These are phyloP conservation scores for Triticum timopheevii DNA, from an alignment of 176 grass and related monocot genomes.

Conservation along the genomic window DNA sequence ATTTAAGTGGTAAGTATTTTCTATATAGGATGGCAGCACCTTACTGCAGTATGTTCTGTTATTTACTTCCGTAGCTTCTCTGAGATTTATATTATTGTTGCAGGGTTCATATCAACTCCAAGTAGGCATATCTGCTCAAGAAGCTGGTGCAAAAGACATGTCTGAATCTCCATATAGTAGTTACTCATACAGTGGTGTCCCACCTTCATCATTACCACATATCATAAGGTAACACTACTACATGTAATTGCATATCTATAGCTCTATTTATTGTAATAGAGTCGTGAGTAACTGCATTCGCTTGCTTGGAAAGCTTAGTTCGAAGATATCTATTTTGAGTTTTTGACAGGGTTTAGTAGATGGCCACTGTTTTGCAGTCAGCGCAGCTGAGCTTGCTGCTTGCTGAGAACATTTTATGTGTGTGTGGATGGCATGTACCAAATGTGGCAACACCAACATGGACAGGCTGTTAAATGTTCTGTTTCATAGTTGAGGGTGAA, in stretches of 20 bases:
- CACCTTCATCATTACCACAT: conserved; percentile 74
- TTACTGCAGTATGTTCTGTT: neutral
- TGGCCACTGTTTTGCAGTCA: neutral
- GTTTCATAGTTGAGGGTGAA: conserved; percentile 5
- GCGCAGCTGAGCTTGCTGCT: neutral
- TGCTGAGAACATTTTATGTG: neutral
- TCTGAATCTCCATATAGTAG: conserved; percentile 72
- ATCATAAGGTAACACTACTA: conserved; percentile 64
- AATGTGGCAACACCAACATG: neutral
- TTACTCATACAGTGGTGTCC: conserved; percentile 80
- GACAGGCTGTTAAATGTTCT: neutral
- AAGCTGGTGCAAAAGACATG: conserved; percentile 69
- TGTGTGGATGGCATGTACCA: neutral
- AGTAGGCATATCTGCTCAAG: conserved; percentile 78
- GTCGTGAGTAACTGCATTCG: neutral
- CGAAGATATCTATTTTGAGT: conserved; percentile 10
- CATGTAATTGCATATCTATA: neutral
- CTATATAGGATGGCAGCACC: conserved; percentile 1
- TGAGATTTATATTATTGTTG: conserved; percentile 40
- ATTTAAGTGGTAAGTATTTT: neutral
- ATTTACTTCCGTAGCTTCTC: conserved; percentile 7
- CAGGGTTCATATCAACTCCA: conserved; percentile 82
- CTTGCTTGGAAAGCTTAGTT: conserved; percentile 10
- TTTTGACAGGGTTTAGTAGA: neutral
- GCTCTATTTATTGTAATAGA: conserved; percentile 4